Evolutionary conservation across 129 eudicot species (phyloP).

Genomic region (Pseudognaphalium luteoalbum): DNA sequence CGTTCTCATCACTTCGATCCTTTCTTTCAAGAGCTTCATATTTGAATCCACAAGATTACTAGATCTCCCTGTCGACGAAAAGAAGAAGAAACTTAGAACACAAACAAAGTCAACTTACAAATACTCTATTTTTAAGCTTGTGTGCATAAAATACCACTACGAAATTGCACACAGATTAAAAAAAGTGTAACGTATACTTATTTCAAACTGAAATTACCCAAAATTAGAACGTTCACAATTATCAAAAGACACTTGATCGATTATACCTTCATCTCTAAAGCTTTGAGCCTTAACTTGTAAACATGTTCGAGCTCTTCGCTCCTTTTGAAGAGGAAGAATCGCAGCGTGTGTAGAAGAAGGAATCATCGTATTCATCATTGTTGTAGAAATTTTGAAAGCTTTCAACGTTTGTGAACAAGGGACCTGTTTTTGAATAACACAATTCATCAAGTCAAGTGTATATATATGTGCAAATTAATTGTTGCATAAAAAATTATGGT

Average conservation of each 20-base stretch:
- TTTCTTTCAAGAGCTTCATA: constrained; percentile 32
- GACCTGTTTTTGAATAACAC: constrained; percentile 10
- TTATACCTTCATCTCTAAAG: constrained; percentile 6
- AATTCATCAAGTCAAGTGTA: not conserved
- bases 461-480: not conserved
- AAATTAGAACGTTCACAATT: not conserved
- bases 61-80: constrained; percentile 23
- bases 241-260: not conserved
- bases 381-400: not conserved
- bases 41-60: constrained; percentile 39
- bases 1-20: constrained; percentile 35
- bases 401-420: not conserved
- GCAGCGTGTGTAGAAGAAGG: not conserved
- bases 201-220: not conserved
- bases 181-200: no score
- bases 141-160: not conserved
- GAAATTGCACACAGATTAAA: no score
- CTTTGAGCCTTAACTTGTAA: not conserved
- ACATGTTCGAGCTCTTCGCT: not conserved
- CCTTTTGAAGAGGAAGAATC: not conserved
- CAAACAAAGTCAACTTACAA: not conserved
- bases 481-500: not conserved
- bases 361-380: not conserved
- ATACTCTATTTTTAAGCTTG: not conserved
- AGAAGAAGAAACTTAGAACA: not conserved